These are phyloP conservation scores for Phytopythium kandeliae DNA, from an alignment of 352 stramenopile species.

Conservation along the genomic window DNA sequence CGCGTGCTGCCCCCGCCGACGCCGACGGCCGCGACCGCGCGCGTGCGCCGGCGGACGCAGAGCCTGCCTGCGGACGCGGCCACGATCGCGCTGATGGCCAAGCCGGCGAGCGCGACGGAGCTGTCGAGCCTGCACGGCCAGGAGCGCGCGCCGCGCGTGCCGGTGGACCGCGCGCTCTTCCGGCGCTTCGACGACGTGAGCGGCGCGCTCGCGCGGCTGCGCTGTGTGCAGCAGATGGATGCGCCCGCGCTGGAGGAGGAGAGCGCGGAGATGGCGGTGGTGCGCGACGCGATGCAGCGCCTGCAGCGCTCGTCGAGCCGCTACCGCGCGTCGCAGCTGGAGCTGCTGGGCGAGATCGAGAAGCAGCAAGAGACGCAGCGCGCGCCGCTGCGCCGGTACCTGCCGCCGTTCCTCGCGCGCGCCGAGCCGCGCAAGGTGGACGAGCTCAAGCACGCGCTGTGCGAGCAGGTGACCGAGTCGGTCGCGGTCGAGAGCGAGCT, in stretches of 20 bases:
- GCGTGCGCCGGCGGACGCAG: constrained; percentile 19
- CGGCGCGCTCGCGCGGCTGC: constrained; percentile 33
- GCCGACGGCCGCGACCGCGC: neutral
- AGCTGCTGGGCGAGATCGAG: constrained; percentile 65
- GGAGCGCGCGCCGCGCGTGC: constrained; percentile 2
- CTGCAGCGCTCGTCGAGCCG: constrained; percentile 33
- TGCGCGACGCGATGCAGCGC: constrained; percentile 35
- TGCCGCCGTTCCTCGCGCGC: constrained; percentile 39
- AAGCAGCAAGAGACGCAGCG: constrained; percentile 36
- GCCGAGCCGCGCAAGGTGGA: constrained; percentile 25
- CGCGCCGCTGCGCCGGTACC: constrained; percentile 43
- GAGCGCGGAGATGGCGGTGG: constrained; percentile 25
- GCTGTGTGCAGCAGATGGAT: constrained; percentile 29
- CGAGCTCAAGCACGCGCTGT: constrained; percentile 51
- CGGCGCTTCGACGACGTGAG: constrained; percentile 50
- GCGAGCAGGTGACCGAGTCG: constrained; percentile 45
- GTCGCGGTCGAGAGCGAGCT: constrained; percentile 46
- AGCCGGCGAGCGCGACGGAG: constrained; percentile 5
- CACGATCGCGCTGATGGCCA: constrained; percentile 4
- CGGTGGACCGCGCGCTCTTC: constrained; percentile 54
- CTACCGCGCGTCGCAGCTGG: constrained; percentile 46
- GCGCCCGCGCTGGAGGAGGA: constrained; percentile 10
- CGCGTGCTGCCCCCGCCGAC: neutral
- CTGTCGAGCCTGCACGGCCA: neutral
- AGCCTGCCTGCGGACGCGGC: constrained; percentile 15